These are phyloP conservation scores for Aristolochia californica DNA, from an alignment of 164 flowering plant species.

Conservation along the genomic window DNA sequence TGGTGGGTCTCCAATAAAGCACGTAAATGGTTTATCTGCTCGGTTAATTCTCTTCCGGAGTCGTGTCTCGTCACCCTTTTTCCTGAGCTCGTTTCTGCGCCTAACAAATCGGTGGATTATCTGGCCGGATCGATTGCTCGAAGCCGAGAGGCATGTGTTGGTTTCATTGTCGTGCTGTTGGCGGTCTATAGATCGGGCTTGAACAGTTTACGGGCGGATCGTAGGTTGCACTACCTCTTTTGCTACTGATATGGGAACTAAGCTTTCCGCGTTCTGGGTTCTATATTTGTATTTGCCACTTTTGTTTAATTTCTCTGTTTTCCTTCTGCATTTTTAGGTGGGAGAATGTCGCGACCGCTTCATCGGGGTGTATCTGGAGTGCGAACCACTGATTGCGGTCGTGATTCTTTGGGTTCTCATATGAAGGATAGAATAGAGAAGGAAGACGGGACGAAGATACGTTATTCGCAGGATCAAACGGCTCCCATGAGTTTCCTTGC, in stretches of 20 bases:
- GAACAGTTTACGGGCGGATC: slow-evolving; percentile 5
- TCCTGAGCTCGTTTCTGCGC: not conserved
- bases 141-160: too few relatives aligned
- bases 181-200: slow-evolving; percentile 16
- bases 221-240: slow-evolving; percentile 3
- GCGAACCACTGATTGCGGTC: slow-evolving; percentile 30
- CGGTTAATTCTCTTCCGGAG: not conserved
- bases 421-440: slow-evolving; percentile 55
- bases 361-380: slow-evolving; percentile 53
- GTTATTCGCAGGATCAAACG: slow-evolving; percentile 28
- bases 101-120: too few relatives aligned
- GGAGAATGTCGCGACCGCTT: slow-evolving; percentile 69
- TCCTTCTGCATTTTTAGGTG: slow-evolving; percentile 8
- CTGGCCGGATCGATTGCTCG: too few relatives aligned
- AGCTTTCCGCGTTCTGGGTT: not conserved
- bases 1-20: not conserved
- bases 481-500: slow-evolving; percentile 33
- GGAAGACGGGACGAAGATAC: slow-evolving; percentile 23
- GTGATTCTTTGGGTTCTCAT: slow-evolving; percentile 53
- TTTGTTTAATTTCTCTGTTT: not conserved
- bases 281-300: not conserved
- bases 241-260: slow-evolving; percentile 1
- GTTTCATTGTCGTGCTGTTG: not conserved
- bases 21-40: slow-evolving; percentile 4
- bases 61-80: not conserved